phyloP scores from a whole-genome alignment of 768 basidiomycete species.

The Leucocoprinus leucothites region DNA sequence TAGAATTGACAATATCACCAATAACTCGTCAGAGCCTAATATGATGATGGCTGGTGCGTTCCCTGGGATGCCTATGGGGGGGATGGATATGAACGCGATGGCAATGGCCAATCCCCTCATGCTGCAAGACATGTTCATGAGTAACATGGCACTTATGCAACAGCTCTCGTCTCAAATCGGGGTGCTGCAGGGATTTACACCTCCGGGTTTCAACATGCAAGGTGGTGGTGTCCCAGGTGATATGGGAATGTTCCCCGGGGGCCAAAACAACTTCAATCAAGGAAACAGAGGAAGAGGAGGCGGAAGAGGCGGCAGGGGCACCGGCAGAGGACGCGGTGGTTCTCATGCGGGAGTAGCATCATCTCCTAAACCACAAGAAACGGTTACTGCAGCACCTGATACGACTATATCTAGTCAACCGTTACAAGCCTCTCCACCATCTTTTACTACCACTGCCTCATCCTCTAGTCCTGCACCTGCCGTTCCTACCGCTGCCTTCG shows the following conservation, averaged over 20 bases:
- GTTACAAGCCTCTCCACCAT: constrained; percentile 13
- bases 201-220: constrained; percentile 59
- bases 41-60: constrained; percentile 53
- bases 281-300: constrained; percentile 34
- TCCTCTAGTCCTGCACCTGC: constrained; percentile 22
- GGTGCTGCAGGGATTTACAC: constrained; percentile 61
- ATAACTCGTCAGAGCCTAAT: constrained; percentile 49
- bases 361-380: constrained; percentile 9
- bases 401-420: not conserved
- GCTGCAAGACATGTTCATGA: constrained; percentile 90
- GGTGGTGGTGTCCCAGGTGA: constrained; percentile 46
- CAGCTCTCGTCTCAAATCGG: constrained; percentile 88
- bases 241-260: constrained; percentile 46
- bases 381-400: constrained; percentile 15
- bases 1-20: constrained; percentile 75
- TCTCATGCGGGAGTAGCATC: constrained; percentile 26
- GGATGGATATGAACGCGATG: constrained; percentile 65
- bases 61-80: constrained; percentile 32
- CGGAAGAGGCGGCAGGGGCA: constrained; percentile 37
- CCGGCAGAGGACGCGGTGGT: constrained; percentile 48
- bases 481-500: constrained; percentile 21
- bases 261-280: constrained; percentile 33
- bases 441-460: constrained; percentile 17
- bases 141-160: constrained; percentile 90
- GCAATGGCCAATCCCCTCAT: constrained; percentile 58